Conservation (phyloP, 1,284 basidiomycete genomes). For the Apiotrichum sp. region DNA sequence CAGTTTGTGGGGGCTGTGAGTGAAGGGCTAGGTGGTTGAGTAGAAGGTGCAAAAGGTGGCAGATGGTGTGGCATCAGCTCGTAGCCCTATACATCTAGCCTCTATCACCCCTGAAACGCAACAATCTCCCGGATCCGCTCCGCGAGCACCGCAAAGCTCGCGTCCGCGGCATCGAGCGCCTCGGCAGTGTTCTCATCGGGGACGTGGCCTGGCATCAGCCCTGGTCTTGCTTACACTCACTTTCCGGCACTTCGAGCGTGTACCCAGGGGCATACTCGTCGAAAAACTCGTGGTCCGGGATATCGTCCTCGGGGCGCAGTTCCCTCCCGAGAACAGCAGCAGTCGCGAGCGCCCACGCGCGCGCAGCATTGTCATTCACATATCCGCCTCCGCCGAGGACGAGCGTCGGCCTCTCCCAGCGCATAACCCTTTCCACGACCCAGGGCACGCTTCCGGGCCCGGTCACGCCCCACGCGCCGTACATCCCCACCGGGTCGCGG, state of each 20-base stretch:
- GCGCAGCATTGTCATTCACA: conserved; percentile 68
- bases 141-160: conserved; percentile 23
- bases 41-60: no score
- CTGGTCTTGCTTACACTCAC: conserved; percentile 20
- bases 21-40: not conserved
- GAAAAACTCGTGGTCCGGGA: conserved; percentile 66
- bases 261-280: conserved; percentile 70
- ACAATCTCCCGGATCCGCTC: conserved; percentile 24
- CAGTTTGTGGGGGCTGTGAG: not conserved
- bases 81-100: no score
- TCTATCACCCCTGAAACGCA: not conserved
- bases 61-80: no score
- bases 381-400: conserved; percentile 63
- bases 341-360: conserved; percentile 77
- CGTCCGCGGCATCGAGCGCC: conserved; percentile 44
- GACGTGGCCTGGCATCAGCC: conserved; percentile 54
- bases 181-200: conserved; percentile 62
- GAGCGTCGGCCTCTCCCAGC: conserved; percentile 58
- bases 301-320: conserved; percentile 56
- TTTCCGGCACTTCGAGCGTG: conserved; percentile 61
- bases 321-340: conserved; percentile 59
- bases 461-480: conserved; percentile 68
- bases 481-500: conserved; percentile 63
- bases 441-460: conserved; percentile 63
- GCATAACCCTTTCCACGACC: conserved; percentile 57